Evolutionary conservation across 2,329 filamentous ascomycete genomes (phyloP), one percentile per base, ranked within the genome.

Genomic region (Bipolaris oryzae): DNA sequence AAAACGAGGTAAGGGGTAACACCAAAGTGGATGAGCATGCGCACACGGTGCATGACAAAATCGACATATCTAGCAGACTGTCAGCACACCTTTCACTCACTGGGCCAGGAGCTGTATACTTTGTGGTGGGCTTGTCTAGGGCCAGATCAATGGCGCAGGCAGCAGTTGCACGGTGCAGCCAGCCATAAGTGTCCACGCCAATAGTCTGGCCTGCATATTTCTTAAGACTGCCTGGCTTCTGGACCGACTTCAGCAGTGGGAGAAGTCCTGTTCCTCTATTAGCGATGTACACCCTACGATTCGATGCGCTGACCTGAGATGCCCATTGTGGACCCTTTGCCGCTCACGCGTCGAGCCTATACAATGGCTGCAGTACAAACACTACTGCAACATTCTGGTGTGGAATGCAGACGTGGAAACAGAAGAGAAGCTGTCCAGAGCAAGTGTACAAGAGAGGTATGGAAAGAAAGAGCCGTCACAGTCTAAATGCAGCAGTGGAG

Each of bases 181-280:
- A 99, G 74, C 94, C 95, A 82, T 99, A 99, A 55, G 90, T 94
- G 76, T 99, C 95, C 34, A 99, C 88, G n/a, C 90, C 96, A 44
- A 99, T 84, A 1, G 90, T 96, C 77, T 96, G 88, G 49, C 94
- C 95, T 11, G 85, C 80, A 76, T 90, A 97, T 71, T 92, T 92
- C 74, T 92, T 96, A 58, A 99, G 82, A 67, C 91, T 90, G 48
- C 87, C 90, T 72, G 90, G 90, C 72, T 90, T 92, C 58, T 99
- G 95, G 52, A 99, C 98, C 43, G 95, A 98, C 78, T 98, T 98
- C 59, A 99, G 87, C 58, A 98, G 83, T 35, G 92, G 92, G 33
- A 98, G 84, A 51, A 99, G 86, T 42, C 95, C 94, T 93, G 58
- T n/a, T 6, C 18, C 20, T 11, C 10, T 25, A 55, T 75, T 53